Evolutionary conservation across 129 eudicot genomes (phyloP).

Genomic region (sunflower (Helianthus annuus)): DNA sequence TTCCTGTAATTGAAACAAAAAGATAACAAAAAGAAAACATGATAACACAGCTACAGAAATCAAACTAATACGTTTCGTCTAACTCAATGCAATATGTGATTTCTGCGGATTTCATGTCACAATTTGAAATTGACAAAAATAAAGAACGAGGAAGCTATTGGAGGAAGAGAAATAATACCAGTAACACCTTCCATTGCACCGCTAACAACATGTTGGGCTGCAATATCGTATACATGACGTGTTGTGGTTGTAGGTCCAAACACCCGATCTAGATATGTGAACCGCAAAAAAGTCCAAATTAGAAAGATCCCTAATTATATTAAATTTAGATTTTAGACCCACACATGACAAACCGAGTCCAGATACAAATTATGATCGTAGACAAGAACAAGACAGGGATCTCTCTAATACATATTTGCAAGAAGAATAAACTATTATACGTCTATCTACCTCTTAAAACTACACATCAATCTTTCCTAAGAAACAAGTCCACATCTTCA

Average conservation of each 20-base stretch:
- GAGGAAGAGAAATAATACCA: slow-evolving; percentile 46
- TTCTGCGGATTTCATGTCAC: slow-evolving; percentile 13
- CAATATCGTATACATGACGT: slow-evolving; percentile 93
- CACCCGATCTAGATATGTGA: slow-evolving; percentile 65
- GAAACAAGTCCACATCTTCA: neutral
- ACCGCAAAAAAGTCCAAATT: slow-evolving; percentile 5
- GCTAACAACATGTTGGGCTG: slow-evolving; percentile 87
- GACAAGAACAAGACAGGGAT: neutral
- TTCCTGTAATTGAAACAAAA: slow-evolving; percentile 55
- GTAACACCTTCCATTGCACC: slow-evolving; percentile 97
- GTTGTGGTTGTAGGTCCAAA: slow-evolving; percentile 99
- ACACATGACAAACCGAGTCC: slow-evolving; percentile 9
- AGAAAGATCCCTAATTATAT: slow-evolving; percentile 6
- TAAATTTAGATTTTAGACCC: neutral
- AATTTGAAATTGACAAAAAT: neutral
- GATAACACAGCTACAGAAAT: neutral
- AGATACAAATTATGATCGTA: neutral
- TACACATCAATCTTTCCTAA: neutral
- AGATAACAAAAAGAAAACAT: neutral
- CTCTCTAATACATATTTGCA: neutral
- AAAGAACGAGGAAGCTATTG: neutral
- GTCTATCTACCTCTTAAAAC: neutral
- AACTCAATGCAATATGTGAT: neutral
- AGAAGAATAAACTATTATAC: neutral
- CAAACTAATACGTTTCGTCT: neutral